These are phyloP conservation scores for Omphalotus olearius DNA, from an alignment of 1,284 basidiomycete species.

Conservation along the genomic window DNA sequence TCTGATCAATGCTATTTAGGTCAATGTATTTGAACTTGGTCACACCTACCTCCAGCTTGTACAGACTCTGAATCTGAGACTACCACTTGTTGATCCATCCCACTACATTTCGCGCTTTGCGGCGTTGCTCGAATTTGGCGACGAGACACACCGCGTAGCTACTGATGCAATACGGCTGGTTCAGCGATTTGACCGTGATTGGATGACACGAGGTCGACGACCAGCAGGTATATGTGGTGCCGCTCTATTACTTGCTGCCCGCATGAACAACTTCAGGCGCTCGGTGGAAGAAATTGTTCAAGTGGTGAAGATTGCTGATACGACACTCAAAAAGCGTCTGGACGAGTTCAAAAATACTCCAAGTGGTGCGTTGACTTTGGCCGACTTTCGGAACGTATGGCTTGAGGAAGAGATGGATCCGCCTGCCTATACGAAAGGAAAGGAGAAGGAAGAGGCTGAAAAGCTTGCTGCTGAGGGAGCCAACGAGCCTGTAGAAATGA, in stretches of 20 bases:
- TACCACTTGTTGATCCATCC: slow-evolving; percentile 92
- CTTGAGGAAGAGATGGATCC: slow-evolving; percentile 90
- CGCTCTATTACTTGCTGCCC: slow-evolving; percentile 88
- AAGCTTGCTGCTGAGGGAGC: slow-evolving; percentile 36
- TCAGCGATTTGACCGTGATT: slow-evolving; percentile 93
- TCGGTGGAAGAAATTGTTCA: slow-evolving; percentile 95
- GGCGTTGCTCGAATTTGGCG: slow-evolving; percentile 94
- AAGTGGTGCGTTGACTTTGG: slow-evolving; percentile 81
- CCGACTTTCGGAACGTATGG: slow-evolving; percentile 92
- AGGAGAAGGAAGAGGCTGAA: slow-evolving; percentile 64
- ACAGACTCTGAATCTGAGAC: slow-evolving; percentile 81
- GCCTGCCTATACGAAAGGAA: slow-evolving; percentile 79
- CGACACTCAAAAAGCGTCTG: slow-evolving; percentile 90
- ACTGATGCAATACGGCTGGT: slow-evolving; percentile 93
- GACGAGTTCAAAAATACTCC: slow-evolving; percentile 93
- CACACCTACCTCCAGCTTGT: slow-evolving; percentile 95
- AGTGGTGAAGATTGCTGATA: slow-evolving; percentile 97
- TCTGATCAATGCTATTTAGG: slow-evolving; percentile 40
- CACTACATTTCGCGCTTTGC: slow-evolving; percentile 98
- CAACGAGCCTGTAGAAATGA: slow-evolving; percentile 22
- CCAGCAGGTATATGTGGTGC: slow-evolving; percentile 98
- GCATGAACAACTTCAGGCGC: slow-evolving; percentile 97
- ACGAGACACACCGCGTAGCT: slow-evolving; percentile 89
- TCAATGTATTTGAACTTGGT: slow-evolving; percentile 97
- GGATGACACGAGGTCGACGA: slow-evolving; percentile 94